Conservation (phyloP, 805 yeast genomes). For the Wickerhamomyces sydowiorum region DNA sequence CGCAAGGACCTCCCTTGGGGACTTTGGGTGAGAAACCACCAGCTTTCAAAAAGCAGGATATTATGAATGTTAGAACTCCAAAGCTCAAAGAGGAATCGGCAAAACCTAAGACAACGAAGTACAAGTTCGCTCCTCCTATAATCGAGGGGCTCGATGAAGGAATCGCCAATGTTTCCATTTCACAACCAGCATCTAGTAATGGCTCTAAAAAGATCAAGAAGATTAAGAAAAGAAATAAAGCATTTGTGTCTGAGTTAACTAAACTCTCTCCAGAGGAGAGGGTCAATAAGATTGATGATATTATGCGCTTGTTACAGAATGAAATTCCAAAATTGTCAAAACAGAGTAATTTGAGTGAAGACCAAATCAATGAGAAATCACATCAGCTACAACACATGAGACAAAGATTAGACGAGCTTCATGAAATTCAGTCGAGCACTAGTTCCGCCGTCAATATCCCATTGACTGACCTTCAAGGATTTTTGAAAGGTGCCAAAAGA, state of each 20-base stretch:
- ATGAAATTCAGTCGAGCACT: not conserved
- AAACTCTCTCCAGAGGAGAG: not conserved
- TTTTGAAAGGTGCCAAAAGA: slow-evolving; percentile 37
- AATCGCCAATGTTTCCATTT: not conserved
- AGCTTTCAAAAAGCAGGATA: too few species aligned
- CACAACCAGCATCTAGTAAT: not conserved
- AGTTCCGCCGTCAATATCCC: slow-evolving; percentile 1
- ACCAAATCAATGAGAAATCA: not conserved
- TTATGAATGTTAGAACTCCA: too few species aligned
- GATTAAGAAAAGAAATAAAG: not conserved
- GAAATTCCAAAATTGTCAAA: slow-evolving; percentile 1
- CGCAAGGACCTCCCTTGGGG: too few species aligned
- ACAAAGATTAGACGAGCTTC: not conserved
- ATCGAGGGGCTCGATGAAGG: too few species aligned
- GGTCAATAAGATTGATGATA: not conserved
- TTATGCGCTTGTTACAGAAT: not conserved
- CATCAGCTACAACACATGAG: slow-evolving; percentile 4
- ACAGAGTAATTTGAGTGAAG: not conserved
- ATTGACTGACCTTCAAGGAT: slow-evolving; percentile 30
- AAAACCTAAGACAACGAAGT: too few species aligned
- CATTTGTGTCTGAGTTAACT: not conserved
- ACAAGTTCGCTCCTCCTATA: too few species aligned
- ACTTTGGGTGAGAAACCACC: too few species aligned
- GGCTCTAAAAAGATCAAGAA: not conserved
- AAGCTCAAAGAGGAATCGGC: too few species aligned